Conservation (phyloP, 371 early-diverging fungal species). For the Blakeslea trispora region DNA sequence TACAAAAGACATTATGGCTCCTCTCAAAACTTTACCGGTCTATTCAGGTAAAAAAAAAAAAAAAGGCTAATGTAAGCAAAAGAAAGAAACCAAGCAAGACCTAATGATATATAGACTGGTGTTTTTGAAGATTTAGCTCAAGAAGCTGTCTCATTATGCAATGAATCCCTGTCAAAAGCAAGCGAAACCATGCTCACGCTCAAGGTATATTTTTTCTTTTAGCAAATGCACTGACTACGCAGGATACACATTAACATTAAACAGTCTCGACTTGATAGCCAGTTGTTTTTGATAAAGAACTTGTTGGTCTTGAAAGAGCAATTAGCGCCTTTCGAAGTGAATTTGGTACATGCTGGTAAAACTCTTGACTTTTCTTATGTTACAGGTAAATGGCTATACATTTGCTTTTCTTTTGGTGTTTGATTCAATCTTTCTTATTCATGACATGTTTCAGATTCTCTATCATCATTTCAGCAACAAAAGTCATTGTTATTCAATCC, state of each 20-base stretch:
- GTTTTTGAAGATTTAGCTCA: slow-evolving; percentile 86
- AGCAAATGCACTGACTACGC: background rate
- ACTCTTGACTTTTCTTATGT: slow-evolving; percentile 69
- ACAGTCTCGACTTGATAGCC: slow-evolving; percentile 69
- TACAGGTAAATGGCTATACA: slow-evolving; percentile 34
- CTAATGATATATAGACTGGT: slow-evolving; percentile 37
- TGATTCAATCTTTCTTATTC: no score
- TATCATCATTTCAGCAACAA: slow-evolving; percentile 48
- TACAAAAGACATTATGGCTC: slow-evolving; percentile 79
- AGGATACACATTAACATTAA: background rate
- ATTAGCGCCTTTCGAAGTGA: slow-evolving; percentile 74
- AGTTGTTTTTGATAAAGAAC: slow-evolving; percentile 82
- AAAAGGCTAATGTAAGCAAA: no score
- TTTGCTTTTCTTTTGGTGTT: no score
- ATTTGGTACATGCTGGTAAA: slow-evolving; percentile 70
- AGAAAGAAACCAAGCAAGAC: no score
- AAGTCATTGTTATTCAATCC: slow-evolving; percentile 44
- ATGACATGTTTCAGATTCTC: slow-evolving; percentile 27
- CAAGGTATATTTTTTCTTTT: slow-evolving; percentile 35
- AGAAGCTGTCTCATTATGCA: slow-evolving; percentile 77
- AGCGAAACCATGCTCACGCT: slow-evolving; percentile 41
- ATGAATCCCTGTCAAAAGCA: slow-evolving; percentile 57
- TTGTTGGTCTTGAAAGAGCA: slow-evolving; percentile 80
- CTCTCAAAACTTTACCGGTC: slow-evolving; percentile 78
- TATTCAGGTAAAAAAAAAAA: slow-evolving; percentile 56